Conservation (phyloP, 306 rosid species). For the Pyrus betulifolia region DNA sequence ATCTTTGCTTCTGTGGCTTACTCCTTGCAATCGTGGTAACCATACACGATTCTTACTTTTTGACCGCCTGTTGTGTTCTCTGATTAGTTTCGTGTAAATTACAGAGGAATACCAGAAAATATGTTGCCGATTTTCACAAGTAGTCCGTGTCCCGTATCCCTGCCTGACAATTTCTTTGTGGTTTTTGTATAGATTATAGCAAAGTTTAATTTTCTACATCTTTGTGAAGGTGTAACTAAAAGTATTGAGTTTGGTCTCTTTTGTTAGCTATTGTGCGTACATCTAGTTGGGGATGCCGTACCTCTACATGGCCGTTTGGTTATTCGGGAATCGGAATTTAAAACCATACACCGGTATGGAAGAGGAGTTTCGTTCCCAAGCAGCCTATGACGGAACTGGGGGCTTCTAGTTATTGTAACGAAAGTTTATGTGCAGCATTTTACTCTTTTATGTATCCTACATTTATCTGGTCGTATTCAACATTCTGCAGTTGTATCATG, state of each 20-base stretch:
- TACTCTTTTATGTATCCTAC: background rate
- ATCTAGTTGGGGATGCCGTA: no score
- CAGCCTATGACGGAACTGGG: background rate
- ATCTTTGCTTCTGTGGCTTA: conserved; percentile 7
- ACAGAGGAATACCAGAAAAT: background rate
- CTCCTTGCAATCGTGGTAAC: conserved; percentile 18
- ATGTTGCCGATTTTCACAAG: background rate
- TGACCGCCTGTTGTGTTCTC: background rate
- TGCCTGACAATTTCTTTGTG: background rate
- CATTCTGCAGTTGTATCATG: background rate
- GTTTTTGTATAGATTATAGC: conserved; percentile 23
- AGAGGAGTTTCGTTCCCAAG: background rate
- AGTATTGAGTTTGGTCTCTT: conserved; percentile 2
- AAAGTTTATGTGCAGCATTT: background rate
- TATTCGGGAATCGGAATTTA: no score
- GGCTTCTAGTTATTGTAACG: background rate
- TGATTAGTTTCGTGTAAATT: conserved; percentile 22
- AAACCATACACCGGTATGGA: no score
- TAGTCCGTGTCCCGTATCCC: background rate
- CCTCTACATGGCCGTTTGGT: no score
- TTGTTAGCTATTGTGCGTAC: background rate
- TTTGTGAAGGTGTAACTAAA: conserved; percentile 2
- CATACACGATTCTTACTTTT: background rate
- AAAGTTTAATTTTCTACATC: background rate
- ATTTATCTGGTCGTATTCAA: background rate